Evolutionary conservation across 2,329 filamentous ascomycete genomes (phyloP), one percentile per base, ranked within the genome.

Genomic region (Coniella vitis): DNA sequence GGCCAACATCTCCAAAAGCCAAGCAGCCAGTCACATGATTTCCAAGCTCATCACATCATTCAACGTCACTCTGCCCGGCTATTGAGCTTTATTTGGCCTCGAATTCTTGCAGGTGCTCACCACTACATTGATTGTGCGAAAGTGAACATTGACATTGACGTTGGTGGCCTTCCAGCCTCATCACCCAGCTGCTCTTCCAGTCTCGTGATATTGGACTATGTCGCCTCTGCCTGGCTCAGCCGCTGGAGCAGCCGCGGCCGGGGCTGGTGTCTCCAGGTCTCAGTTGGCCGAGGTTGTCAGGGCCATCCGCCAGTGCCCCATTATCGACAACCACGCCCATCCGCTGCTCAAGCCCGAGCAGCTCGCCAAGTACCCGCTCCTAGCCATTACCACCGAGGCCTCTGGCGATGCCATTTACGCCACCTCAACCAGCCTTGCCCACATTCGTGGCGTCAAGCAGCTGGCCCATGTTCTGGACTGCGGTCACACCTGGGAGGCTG

Each of bases 271-370:
- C 38, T 45, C 52, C 20, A 49, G 39, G 50, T 49, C 58, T 4
- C 60, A 65, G 51, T 48, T 65, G 3, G 57, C 58, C 37, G 56
- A 62, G 48, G 58, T 70, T 7, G 59, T 58, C 29, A 60, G 59
- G 16, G 70, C 69, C 45, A 77, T 83, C 49, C 63, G 69, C 22
- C 68, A 60, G 17, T 79, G 74, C 19, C 84, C 84, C 3, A 79
- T 87, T 57, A 81, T 89, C 62, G 85, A 89, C 65, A 80, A 86
- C 57, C 84, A 88, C 60, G 83, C 81, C 3, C 84, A 87, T 55
- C 84, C 84, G 22, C 71, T 89, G 1, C 74, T 88, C 9, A 75
- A 75, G 34, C 68, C 69, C 7, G 65, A 70, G 17, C 64, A 71
- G 10, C 63, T 76, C 22, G 63, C 66, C 49, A 70, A 71, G 19